Evolutionary conservation across 805 yeast genomes (phyloP).

Genomic region (Cyberlindnera petersonii): DNA sequence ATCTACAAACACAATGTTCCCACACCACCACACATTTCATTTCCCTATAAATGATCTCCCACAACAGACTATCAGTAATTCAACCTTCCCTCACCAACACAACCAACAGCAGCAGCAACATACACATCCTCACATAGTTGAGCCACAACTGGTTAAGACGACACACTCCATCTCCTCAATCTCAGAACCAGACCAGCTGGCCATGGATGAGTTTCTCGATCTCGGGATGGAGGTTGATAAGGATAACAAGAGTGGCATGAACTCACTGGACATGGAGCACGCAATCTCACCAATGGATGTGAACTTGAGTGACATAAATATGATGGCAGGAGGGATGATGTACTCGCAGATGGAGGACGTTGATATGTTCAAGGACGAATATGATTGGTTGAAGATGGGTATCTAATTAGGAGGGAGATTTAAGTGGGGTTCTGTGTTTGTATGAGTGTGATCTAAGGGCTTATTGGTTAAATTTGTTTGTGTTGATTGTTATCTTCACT

Average conservation of each 20-base stretch:
- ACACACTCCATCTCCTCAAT: slow-evolving; percentile 14
- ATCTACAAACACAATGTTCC: slow-evolving; percentile 11
- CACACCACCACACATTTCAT: slow-evolving; percentile 9
- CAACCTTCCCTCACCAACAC: slow-evolving; percentile 2
- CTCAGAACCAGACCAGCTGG: slow-evolving; percentile 17
- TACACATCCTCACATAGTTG: slow-evolving; percentile 3
- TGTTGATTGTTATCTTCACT: background rate
- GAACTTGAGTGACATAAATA: background rate
- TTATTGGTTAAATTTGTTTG: background rate
- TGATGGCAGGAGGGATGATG: slow-evolving; percentile 2
- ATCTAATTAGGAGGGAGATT: too few species aligned
- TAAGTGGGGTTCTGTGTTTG: too few species aligned
- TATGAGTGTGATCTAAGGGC: background rate
- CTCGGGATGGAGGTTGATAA: slow-evolving; percentile 16
- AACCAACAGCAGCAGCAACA: slow-evolving; percentile 3
- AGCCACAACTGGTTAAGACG: slow-evolving; percentile 10
- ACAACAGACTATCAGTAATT: background rate
- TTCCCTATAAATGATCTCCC: too few species aligned
- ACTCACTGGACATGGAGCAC: slow-evolving; percentile 4
- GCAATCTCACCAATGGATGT: background rate
- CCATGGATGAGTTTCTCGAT: slow-evolving; percentile 18
- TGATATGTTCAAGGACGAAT: slow-evolving; percentile 19
- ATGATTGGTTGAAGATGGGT: slow-evolving; percentile 25
- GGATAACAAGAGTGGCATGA: slow-evolving; percentile 1
- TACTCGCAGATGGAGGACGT: slow-evolving; percentile 8